Base-by-base conservation (phyloP, 2,329 filamentous ascomycete species). In the Chlorencoelia australis region DNA sequence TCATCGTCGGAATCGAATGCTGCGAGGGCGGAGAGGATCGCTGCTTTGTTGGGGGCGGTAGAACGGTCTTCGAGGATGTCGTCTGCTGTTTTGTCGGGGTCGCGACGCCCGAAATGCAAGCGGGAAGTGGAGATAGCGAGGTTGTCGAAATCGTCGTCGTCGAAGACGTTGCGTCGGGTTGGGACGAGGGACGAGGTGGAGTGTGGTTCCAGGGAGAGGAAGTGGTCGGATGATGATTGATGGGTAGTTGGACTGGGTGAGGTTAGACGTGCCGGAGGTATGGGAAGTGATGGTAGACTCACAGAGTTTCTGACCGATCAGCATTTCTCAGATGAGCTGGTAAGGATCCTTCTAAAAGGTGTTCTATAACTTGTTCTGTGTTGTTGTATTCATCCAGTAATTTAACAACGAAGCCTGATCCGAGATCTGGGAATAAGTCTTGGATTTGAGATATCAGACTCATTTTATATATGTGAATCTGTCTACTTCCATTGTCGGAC, bases 1-100 rank as follows among this genome's bases (percentile, higher is more conserved):
- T 98, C 91, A 48, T 96, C 91, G 50, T 96, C 89, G 0, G 80
- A 81, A 61, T 96, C 88, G 48, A 96, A 95, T 1, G 81, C 73
- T 11, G 86, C 85, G 2, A 96, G 73, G 0, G 89, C 89, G 3
- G 88, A 84, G 16, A 94, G 64, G 49, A 95, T 94, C 8, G 86
- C 81, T 0, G 86, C 84, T 62, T 93, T 94, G 50, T 79, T 78
- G 2, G 80, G 74, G 3, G 79, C 75, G 1, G 63, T 64, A 14
- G 72, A 69, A 33, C 72, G 72, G 52, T 86, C 78, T 31, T 71
- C 64, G 6, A 89, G 70, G 11, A 89, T 61, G 32, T 75, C 71
- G 53, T 89, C 83, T n/a, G 83, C 80, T 2, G 76, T 85, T 40
- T 68, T 66, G 1, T 66, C 60, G 8, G 70, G 65, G 35, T 75